Conservation (phyloP, 2,329 filamentous ascomycete species). For the Diaporthe sp. region DNA sequence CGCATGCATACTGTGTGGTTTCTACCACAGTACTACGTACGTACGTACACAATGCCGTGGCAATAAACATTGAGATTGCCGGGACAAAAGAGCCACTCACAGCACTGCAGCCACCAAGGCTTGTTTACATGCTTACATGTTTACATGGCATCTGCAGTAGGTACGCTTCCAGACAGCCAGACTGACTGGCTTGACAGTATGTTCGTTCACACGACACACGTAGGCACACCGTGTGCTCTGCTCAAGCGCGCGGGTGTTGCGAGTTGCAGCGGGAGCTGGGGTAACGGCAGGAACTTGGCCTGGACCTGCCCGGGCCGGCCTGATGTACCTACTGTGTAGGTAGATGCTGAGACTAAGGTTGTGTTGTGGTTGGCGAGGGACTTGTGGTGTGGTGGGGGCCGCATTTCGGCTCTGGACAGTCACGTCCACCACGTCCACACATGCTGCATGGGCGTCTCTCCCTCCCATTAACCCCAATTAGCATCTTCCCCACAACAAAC, state of each 20-base stretch:
- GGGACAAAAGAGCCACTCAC: neutral
- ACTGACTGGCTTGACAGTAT: no score
- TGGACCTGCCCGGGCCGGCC: no score
- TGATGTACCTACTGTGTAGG: no score
- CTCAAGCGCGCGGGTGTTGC: neutral
- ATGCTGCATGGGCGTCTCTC: neutral
- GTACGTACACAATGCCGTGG: no score
- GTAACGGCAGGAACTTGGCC: conserved; percentile 10
- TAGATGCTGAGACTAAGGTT: no score
- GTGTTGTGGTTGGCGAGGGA: neutral
- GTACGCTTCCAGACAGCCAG: no score
- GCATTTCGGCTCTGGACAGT: conserved; percentile 13
- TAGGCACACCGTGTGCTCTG: neutral
- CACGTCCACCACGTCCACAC: neutral
- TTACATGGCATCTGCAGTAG: no score
- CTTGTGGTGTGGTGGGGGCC: neutral
- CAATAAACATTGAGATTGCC: neutral
- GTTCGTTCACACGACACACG: neutral
- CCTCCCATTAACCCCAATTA: conserved; percentile 21
- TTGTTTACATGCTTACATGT: conserved; percentile 2
- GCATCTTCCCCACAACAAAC: conserved; percentile 22
- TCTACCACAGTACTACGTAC: no score
- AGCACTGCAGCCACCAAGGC: neutral
- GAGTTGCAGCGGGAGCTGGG: neutral
- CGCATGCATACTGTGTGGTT: neutral